phyloP scores from a whole-genome alignment of 371 early-diverging fungal genomes.

The Mucor racemosus region DNA sequence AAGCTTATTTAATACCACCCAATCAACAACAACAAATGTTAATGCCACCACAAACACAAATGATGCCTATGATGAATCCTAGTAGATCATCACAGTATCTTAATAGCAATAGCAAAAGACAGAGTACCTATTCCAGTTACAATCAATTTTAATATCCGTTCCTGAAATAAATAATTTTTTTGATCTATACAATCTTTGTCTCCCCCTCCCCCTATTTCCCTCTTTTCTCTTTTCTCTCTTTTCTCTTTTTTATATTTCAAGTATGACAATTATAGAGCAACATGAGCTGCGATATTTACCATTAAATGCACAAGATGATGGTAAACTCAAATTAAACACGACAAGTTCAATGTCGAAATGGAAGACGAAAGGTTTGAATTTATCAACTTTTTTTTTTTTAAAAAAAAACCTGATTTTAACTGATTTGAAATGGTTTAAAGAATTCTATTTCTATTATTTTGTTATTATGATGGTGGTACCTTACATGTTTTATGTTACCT shows the following conservation, averaged over 20 bases:
- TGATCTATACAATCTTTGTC: neutral
- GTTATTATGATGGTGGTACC: conserved; percentile 59
- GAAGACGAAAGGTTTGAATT: conserved; percentile 38
- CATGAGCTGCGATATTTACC: conserved; percentile 4
- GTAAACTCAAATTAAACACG: neutral
- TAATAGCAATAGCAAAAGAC: conserved; percentile 13
- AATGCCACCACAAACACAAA: conserved; percentile 13
- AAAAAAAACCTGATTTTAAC: neutral
- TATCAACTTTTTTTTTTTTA: neutral
- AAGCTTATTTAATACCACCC: conserved; percentile 21
- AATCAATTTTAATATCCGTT: conserved; percentile 11
- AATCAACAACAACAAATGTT: conserved; percentile 19
- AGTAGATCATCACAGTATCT: conserved; percentile 21
- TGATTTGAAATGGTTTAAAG: conserved; percentile 26
- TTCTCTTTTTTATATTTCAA: neutral
- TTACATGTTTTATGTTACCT: conserved; percentile 70
- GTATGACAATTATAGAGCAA: conserved; percentile 9
- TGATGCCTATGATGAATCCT: conserved; percentile 17
- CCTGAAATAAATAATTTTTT: conserved; percentile 8
- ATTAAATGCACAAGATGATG: neutral
- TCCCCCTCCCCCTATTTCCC: neutral
- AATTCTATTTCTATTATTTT: conserved; percentile 80
- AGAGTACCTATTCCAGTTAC: conserved; percentile 8
- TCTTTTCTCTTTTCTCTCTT: neutral
- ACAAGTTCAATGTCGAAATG: conserved; percentile 30